These are phyloP conservation scores for Vanilla planifolia DNA, from an alignment of 106 monocot species.

Conservation along the genomic window DNA sequence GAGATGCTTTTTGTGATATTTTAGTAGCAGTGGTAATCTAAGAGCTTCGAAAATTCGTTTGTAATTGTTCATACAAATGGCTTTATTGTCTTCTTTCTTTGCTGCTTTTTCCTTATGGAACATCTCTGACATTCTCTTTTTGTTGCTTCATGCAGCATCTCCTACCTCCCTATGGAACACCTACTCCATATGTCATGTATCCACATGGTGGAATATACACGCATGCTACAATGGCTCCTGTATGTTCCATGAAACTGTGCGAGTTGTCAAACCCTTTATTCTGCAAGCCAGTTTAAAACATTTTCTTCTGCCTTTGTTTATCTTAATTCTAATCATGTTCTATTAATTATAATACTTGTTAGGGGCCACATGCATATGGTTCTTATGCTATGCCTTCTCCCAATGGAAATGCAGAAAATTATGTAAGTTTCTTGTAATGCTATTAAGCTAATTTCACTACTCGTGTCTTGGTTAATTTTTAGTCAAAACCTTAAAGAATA, in stretches of 20 bases:
- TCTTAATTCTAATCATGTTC: neutral
- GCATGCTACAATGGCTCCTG: conserved; percentile 86
- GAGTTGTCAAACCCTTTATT: neutral
- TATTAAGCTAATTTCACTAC: neutral
- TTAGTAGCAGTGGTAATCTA: neutral
- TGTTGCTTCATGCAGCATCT: conserved; percentile 34
- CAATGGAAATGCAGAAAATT: conserved; percentile 60
- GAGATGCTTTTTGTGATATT: no score
- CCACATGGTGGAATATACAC: conserved; percentile 83
- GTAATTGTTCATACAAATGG: neutral
- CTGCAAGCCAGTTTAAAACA: neutral
- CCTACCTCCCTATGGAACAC: conserved; percentile 88
- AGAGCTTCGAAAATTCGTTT: neutral
- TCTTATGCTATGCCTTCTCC: conserved; percentile 73
- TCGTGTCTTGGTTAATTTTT: neutral
- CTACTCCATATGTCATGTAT: conserved; percentile 92
- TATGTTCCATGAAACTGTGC: conserved; percentile 18
- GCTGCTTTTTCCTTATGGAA: neutral
- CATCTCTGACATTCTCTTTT: neutral
- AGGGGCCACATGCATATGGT: conserved; percentile 84
- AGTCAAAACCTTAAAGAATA: neutral
- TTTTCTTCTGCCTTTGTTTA: neutral
- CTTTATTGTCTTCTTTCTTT: neutral
- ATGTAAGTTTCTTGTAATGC: conserved; percentile 47
- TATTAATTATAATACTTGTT: conserved; percentile 1